Evolutionary conservation across 257 asterid genomes (phyloP), one percentile per base, ranked within the genome.

Genomic region (Ehretia macrophylla): DNA sequence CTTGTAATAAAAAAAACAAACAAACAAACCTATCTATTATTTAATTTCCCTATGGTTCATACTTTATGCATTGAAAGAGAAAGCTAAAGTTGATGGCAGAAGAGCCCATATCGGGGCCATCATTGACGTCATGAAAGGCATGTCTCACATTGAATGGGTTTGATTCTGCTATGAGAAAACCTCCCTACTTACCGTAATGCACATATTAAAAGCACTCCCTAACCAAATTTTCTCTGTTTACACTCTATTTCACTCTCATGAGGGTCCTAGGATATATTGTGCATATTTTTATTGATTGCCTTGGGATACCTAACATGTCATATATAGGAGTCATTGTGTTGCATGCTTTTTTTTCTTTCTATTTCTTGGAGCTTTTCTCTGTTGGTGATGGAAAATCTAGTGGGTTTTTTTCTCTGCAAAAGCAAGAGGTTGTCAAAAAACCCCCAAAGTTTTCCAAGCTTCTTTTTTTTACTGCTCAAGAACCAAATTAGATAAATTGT

Each of bases 1-100:
- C n/a, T n/a, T n/a, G n/a, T n/a, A n/a, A n/a, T n/a, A n/a, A n/a
- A n/a, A n/a, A n/a, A n/a, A n/a, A n/a, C n/a, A n/a, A n/a, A n/a
- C n/a, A n/a, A n/a, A n/a, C n/a, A n/a, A n/a, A n/a, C n/a, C n/a
- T n/a, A n/a, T n/a, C n/a, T n/a, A n/a, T n/a, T n/a, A n/a, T n/a
- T n/a, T n/a, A n/a, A n/a, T n/a, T n/a, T n/a, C n/a, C n/a, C n/a
- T n/a, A n/a, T n/a, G n/a, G n/a, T n/a, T n/a, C n/a, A n/a, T n/a
- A n/a, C n/a, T n/a, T n/a, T n/a, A n/a, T n/a, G n/a, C n/a, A 45
- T 16, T 59, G 58, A 60, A 65, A 50, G 57, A 63, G 64, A 74
- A 51, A 65, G 75, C 17, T 23, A 32, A 32, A 50, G 62, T 45
- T 55, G 38, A 50, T 20, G 55, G 55, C 22, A 39, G 55, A 55